Evolutionary conservation across 2,329 filamentous ascomycete species (phyloP), one percentile per base, ranked within the genome.

Genomic region (Coniosporium uncinatum): DNA sequence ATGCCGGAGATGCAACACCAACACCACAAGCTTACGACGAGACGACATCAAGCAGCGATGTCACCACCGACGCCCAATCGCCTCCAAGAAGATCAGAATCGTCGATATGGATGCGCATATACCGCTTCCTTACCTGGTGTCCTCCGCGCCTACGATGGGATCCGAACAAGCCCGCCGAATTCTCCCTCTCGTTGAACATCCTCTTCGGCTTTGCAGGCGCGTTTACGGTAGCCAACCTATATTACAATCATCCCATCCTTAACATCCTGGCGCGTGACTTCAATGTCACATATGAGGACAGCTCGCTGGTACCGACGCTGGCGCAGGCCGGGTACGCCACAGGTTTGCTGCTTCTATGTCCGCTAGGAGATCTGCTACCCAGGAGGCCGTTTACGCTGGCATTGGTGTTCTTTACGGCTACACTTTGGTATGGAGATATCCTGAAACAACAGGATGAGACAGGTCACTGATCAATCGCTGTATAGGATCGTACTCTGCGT

Each of bases 191-290:
- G 3, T 66, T 87, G 55, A 90, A 90, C 52, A 57, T 88, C 3
- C 62, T 90, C 1, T 88, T 88, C 46, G 81, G 75, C 1, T 73
- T 84, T 52, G 83, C 75, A 0, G 72, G 65, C 1, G 74, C 80
- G 4, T 80, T 88, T 49, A 87, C 83, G 1, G 86, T 90, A 5
- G 85, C 85, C 16, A 90, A 90, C 50, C 67, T 91, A 3, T 91
- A 91, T 63, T 89, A 91, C 61, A 86, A 77, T 44, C 85, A 90
- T 52, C 85, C 87, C 0, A 85, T 91, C 36, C 66, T 91, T 19
- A 88, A 89, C 54, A 77, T 85, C 39, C 71, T 93, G 32, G 37
- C 24, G 6, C 21, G 11, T 6, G 81, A 84, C 14, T 91, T 93
- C 53, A 54, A 73, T 41, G 81, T 91, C 37, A 73, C 71, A 5